Evolutionary conservation across 2,329 filamentous ascomycete genomes (phyloP), one percentile per base, ranked within the genome.

Genomic region (Epichloe baconii): DNA sequence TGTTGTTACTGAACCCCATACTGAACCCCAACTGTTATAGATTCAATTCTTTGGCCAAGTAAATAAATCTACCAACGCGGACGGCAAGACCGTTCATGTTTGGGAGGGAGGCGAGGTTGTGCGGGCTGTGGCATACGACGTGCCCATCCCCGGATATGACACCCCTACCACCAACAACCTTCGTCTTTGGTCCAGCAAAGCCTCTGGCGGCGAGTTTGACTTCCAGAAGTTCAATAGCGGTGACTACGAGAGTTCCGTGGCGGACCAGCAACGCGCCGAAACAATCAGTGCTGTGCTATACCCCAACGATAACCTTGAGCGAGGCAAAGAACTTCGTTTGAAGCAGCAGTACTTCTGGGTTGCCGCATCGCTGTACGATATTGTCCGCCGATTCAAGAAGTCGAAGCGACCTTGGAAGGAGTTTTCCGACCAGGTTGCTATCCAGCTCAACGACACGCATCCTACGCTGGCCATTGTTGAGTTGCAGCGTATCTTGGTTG

Each of bases 331-430:
- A 74, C 81, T 98, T 56, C 88, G 93, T 50, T 71, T 98, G 68
- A 98, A 98, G 79, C 93, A 98, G 69, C 93, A 98, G 68, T 98
- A 98, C 77, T 98, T 98, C 73, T 98, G 93, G 93, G 95, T 95
- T 63, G 90, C 93, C 49, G 93, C 93, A 15, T 98, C 93, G 15
- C 78, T 98, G 4, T 88, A 88, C 64, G 93, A 98, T 62, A 98
- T 98, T 64, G 86, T 98, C 54, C 86, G 93, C 53, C 84, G 93
- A 53, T 98, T 97, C 82, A 98, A 97, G 77, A 98, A 97, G 79
- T 83, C 88, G 17, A 89, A 88, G 73, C 83, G 91, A 56, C 73
- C 85, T 7, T 98, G 93, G 93, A 83, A 72, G 58, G 86, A 95
- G 62, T 98, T 98, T 71, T 78, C 91, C 44, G 91, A 94, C 47